phyloP scores from a whole-genome alignment of 169 alveolate genomes.

The Babesia sp. region DNA sequence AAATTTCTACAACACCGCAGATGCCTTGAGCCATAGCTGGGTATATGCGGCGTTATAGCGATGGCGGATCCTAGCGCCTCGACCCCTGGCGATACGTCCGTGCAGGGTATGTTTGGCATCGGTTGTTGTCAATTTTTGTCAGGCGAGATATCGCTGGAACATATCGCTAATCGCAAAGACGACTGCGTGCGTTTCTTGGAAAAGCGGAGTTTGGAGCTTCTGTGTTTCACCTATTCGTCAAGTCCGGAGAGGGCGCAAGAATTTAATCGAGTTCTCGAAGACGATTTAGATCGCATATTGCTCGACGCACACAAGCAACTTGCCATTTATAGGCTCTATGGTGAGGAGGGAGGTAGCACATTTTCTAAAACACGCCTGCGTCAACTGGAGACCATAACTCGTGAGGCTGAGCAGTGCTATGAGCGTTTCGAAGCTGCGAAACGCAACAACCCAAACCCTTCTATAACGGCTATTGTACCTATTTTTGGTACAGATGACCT shows the following conservation, averaged over 20 bases:
- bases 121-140: background rate
- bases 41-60: conserved; percentile 6
- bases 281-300: conserved; percentile 45
- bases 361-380: conserved; percentile 18
- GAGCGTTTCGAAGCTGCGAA: conserved; percentile 49
- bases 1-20: background rate
- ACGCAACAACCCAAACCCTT: conserved; percentile 46
- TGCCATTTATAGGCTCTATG: conserved; percentile 54
- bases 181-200: conserved; percentile 58
- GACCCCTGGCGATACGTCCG: conserved; percentile 14
- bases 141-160: conserved; percentile 61
- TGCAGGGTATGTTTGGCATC: conserved; percentile 10
- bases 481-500: conserved; percentile 59
- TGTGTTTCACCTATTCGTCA: conserved; percentile 56
- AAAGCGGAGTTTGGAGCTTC: conserved; percentile 38
- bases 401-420: conserved; percentile 55
- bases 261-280: conserved; percentile 56
- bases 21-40: conserved; percentile 1
- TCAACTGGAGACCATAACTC: conserved; percentile 39
- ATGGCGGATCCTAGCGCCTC: conserved; percentile 22
- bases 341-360: conserved; percentile 25
- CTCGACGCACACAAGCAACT: conserved; percentile 59
- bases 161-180: conserved; percentile 64
- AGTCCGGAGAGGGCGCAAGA: conserved; percentile 52
- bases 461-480: conserved; percentile 43